Percentiles rank a stretch among this genome's conserved stretches.
These are phyloP conservation scores for Sarocladium strictum DNA, from an alignment of 2,329 filamentous ascomycete genomes.

Conservation along the genomic window DNA sequence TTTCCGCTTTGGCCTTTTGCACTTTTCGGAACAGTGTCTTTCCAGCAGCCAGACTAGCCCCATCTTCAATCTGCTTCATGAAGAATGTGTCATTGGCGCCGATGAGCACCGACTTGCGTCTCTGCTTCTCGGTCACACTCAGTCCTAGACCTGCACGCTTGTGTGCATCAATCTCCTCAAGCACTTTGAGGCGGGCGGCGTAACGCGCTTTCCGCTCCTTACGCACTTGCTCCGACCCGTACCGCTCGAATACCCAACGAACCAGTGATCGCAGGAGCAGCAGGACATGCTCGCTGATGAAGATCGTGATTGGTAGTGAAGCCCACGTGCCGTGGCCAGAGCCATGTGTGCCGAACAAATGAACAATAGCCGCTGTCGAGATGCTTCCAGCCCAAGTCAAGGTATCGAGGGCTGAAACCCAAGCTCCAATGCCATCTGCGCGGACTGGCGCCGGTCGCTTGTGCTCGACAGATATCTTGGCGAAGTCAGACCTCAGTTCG, in stretches of 20 bases:
- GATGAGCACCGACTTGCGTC: constrained; percentile 30
- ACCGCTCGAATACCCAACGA: constrained; percentile 27
- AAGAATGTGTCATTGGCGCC: constrained; percentile 30
- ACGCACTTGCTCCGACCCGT: constrained; percentile 35
- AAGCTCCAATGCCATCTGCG: constrained; percentile 69
- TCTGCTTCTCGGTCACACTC: constrained; percentile 28
- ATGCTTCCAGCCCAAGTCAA: constrained; percentile 69
- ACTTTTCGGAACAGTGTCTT: constrained; percentile 27
- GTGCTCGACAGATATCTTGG: constrained; percentile 71
- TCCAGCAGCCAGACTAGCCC: constrained; percentile 28
- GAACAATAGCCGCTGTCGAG: constrained; percentile 65
- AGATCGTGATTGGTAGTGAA: constrained; percentile 62
- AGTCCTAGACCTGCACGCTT: constrained; percentile 26
- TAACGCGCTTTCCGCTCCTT: constrained; percentile 33
- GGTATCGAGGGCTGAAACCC: constrained; percentile 61
- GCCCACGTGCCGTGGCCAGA: constrained; percentile 52
- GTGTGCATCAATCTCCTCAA: constrained; percentile 35
- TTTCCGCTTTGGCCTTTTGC: constrained; percentile 12
- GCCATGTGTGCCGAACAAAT: constrained; percentile 60
- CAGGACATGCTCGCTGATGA: constrained; percentile 69
- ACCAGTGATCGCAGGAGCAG: constrained; percentile 48
- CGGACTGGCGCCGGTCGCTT: constrained; percentile 64
- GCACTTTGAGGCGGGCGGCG: constrained; percentile 26
- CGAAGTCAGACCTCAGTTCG: constrained; percentile 69
- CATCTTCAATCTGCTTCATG: constrained; percentile 35